A percentile compares a stretch with the other conserved stretches of the same genome.
Evolutionary conservation across 345 rosid genomes (phyloP).

Genomic region (Adansonia digitata): DNA sequence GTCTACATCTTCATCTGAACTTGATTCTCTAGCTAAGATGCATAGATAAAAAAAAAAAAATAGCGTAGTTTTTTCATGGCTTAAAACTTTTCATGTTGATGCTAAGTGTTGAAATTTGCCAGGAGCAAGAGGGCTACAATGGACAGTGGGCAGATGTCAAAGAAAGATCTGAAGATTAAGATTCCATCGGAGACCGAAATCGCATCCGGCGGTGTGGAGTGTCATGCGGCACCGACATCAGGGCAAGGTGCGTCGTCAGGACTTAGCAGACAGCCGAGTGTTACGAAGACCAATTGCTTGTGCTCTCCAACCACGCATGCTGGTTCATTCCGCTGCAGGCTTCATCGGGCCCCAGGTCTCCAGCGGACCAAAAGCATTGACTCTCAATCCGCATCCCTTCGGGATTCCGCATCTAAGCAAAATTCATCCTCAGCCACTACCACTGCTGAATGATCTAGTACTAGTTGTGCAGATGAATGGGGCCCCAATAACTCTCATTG

Average conservation of each 20-base stretch:
- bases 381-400: conserved; percentile 24
- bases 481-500: background rate
- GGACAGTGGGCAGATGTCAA: conserved; percentile 24
- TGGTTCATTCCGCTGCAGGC: conserved; percentile 62
- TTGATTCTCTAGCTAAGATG: background rate
- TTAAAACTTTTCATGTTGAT: background rate
- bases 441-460: background rate
- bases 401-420: conserved; percentile 23
- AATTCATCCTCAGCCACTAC: conserved; percentile 8
- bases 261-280: conserved; percentile 51
- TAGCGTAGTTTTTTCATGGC: background rate
- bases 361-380: conserved; percentile 59
- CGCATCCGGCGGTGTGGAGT: no score
- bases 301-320: conserved; percentile 81
- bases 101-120: background rate
- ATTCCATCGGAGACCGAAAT: conserved; percentile 22
- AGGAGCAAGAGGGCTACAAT: conserved; percentile 11
- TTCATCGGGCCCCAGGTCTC: conserved; percentile 43
- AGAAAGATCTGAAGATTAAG: conserved; percentile 38
- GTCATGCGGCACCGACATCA: conserved; percentile 3
- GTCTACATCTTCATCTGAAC: background rate
- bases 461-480: background rate
- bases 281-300: conserved; percentile 48
- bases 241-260: conserved; percentile 4
- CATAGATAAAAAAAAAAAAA: background rate